phyloP scores from a whole-genome alignment of 495 filamentous ascomycete species.

The Xylaria scruposa region DNA sequence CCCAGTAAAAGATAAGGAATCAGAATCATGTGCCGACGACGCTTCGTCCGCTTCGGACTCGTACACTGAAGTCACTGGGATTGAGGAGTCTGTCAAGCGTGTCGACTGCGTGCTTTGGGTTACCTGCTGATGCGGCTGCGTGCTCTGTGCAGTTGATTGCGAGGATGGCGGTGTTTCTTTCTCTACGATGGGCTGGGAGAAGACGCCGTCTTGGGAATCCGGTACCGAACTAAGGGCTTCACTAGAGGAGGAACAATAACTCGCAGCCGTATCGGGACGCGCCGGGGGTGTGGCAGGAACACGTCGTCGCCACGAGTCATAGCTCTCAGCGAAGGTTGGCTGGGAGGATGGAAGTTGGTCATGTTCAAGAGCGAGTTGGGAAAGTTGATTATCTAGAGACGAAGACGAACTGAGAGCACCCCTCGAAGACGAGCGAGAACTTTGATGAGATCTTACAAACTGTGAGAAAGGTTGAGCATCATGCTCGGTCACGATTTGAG shows the following conservation, averaged over 20 bases:
- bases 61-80: conserved; percentile 6
- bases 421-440: conserved; percentile 6
- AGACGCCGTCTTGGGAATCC: not conserved
- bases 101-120: conserved; percentile 13
- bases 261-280: conserved; percentile 6
- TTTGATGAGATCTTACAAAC: not conserved
- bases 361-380: conserved; percentile 7
- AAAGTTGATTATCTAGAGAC: conserved; percentile 19
- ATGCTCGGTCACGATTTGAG: conserved; percentile 2
- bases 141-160: not conserved
- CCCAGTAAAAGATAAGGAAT: not conserved
- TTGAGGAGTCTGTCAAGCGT: conserved; percentile 7
- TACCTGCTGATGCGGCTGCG: not conserved
- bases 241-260: conserved; percentile 15
- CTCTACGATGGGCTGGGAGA: not conserved
- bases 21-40: not conserved
- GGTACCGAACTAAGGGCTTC: conserved; percentile 11
- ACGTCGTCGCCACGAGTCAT: conserved; percentile 1
- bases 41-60: not conserved
- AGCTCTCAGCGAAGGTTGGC: not conserved
- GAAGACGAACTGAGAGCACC: conserved; percentile 12
- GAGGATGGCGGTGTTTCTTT: conserved; percentile 20
- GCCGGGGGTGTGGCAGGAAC: not conserved
- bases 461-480: conserved; percentile 11
- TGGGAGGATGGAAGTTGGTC: not conserved